Percentiles rank a stretch among this genome's conserved stretches.
These are phyloP conservation scores for Aspergillus versicolor DNA, from an alignment of 2,329 filamentous ascomycete genomes.

Conservation along the genomic window DNA sequence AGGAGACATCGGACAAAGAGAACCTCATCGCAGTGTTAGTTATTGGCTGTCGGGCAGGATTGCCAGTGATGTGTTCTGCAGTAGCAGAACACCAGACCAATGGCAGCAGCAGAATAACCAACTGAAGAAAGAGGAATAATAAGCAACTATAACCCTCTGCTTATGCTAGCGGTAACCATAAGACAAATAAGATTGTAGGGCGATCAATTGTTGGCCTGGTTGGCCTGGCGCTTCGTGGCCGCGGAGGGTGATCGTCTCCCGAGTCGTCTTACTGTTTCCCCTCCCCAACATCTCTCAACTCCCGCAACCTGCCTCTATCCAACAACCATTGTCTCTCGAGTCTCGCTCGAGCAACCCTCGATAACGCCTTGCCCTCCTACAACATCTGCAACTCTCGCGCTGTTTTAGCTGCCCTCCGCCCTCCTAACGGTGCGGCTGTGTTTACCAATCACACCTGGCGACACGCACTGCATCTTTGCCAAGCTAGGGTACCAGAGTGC, in stretches of 20 bases:
- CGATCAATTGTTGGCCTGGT: constrained; percentile 2
- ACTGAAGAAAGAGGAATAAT: constrained; percentile 7
- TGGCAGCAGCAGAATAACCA: neutral
- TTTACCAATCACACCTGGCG: constrained; percentile 27
- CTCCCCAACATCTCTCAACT: neutral
- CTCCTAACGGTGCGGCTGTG: constrained; percentile 26
- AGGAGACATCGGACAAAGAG: neutral
- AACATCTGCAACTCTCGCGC: neutral
- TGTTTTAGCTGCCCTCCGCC: constrained; percentile 5
- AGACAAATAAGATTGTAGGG: constrained; percentile 9
- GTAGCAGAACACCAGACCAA: neutral
- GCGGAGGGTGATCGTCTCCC: neutral
- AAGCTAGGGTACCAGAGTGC: constrained; percentile 33
- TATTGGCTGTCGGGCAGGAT: neutral
- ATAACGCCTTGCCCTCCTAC: neutral
- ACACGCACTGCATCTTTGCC: constrained; percentile 35
- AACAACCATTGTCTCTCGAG: neutral
- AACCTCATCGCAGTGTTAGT: neutral
- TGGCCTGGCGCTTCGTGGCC: constrained; percentile 3
- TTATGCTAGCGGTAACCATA: neutral
- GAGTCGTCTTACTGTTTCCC: neutral
- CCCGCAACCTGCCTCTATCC: neutral
- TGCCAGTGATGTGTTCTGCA: constrained; percentile 4
- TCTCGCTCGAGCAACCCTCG: neutral
- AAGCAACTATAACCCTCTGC: constrained; percentile 9